Base-by-base conservation (phyloP, 441 rosid species). In the Erysimum cheiri region DNA sequence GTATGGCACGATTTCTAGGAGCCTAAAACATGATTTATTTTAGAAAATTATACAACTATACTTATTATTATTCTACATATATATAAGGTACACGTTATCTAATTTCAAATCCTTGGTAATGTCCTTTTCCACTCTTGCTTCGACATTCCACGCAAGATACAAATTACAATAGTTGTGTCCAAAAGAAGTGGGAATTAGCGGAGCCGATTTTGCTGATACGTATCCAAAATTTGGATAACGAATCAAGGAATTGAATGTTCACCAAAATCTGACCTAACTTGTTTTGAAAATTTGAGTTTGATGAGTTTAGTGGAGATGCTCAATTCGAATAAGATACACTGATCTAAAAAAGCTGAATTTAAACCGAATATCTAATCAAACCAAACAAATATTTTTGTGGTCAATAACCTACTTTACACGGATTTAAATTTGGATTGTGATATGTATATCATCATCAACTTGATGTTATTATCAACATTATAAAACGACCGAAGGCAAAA, bases 251-350 rank as follows among this genome's bases (percentile, higher is more conserved):
- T 33, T 71, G n/a, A 64, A 26, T 64, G 59, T 50, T 63, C 66
- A 72, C 62, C 64, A 56, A 68, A 22, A 32, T 55, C 71, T 55
- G 5, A 67, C 71, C 71, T 31, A 33, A 56, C 47, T 17, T 40
- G 15, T 43, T 57, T 61, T 15, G 47, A 57, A 35, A 61, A 5
- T 43, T 9, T 28, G 14, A 6, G 6, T 26, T 50, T 26, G 36
- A 49, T n/a, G n/a, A n/a, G 44, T 39, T 47, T 64, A 37, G 12
- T 43, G 22, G 9, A 15, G 17, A 8, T 55, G 26, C 36, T 55
- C 24, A 5, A 43, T 31, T 56, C 19, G 12, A 55, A 55, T 29
- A 19, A 52, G 24, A 8, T 32, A 12, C 32, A 54, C 2, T 9
- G 13, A n/a, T 53, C 58, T 17, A 6, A 3, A 44, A 6, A 14